Base-by-base conservation (phyloP, 306 rosid genomes). In the Bauhinia variegata region DNA sequence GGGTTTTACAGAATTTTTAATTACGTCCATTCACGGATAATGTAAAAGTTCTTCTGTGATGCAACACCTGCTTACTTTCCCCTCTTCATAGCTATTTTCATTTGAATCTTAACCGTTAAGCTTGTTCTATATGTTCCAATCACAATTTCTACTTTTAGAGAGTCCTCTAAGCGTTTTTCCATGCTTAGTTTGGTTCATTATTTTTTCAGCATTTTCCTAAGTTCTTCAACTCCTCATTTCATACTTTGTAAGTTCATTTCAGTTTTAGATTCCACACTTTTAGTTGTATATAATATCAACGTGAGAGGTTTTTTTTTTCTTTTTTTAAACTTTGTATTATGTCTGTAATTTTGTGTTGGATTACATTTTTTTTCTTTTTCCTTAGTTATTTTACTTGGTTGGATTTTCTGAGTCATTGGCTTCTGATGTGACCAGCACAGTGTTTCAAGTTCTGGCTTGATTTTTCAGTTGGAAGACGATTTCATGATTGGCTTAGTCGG, bases 91-190 rank as follows among this genome's bases (percentile, higher is more conserved):
- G 32, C 74, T 38, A 12, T 57, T 46, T 56, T 79, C 50, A 30
- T 66, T 39, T 72, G 70, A 85, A 80, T 79, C 95, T 86, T 88
- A 80, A 78, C 85, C 51, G 50, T 48, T 54, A 84, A 76, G 91
- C 56, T 61, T 76, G 42, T 71, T 42, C 41, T 37, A n/a, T 52
- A 33, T 33, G 13, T 68, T 67, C 31, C 18, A 42, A 59, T 57
- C 61, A 44, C 39, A 68, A 33, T 58, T 71, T 54, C 49, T 38
- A 11, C 70, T 72, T 61, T 58, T 44, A 58, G 11, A 63, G 72
- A 72, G 62, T 59, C 59, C 39, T 10, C 70, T 54, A 18, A 65
- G 23, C 23, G 33, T 70, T 60, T 63, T 49, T 31, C 62, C 65
- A 47, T 36, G 64, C 71, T 77, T 55, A 16, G 32, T 67, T 73